Percentiles rank a stretch among this genome's conserved stretches.
Evolutionary conservation across 306 rosid genomes (phyloP).

Genomic region (Lithocarpus polystachyus): DNA sequence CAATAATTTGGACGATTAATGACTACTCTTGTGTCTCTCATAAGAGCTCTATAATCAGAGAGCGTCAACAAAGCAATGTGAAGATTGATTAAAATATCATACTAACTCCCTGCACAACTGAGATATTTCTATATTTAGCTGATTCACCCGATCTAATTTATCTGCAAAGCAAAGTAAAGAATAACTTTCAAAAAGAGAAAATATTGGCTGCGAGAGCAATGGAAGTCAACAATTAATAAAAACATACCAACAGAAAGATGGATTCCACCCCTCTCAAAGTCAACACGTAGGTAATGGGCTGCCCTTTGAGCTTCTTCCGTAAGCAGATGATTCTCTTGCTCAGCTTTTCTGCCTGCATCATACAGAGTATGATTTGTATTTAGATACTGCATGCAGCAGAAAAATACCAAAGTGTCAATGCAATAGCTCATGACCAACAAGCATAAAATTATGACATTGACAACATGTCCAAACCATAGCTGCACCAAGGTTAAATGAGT

Average conservation of each 20-base stretch:
- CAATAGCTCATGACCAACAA: not conserved
- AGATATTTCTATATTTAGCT: constrained; percentile 59
- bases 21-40: not conserved
- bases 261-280: constrained; percentile 96
- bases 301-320: constrained; percentile 68
- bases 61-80: not conserved
- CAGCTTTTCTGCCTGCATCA: constrained; percentile 74
- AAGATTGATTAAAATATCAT: constrained; percentile 6
- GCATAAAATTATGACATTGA: not conserved
- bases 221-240: not conserved
- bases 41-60: constrained; percentile 19
- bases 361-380: constrained; percentile 72
- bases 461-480: not conserved
- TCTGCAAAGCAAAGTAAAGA: constrained; percentile 49
- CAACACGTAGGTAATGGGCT: constrained; percentile 57
- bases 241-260: constrained; percentile 68
- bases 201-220: constrained; percentile 1
- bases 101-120: constrained; percentile 77
- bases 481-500: not conserved
- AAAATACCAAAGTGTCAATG: constrained; percentile 7
- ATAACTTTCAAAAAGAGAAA: constrained; percentile 14
- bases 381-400: constrained; percentile 53
- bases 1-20: not conserved
- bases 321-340: constrained; percentile 59
- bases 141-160: constrained; percentile 63